phyloP scores from a whole-genome alignment of 352 stramenopile species.

The Globisporangium nagaii region DNA sequence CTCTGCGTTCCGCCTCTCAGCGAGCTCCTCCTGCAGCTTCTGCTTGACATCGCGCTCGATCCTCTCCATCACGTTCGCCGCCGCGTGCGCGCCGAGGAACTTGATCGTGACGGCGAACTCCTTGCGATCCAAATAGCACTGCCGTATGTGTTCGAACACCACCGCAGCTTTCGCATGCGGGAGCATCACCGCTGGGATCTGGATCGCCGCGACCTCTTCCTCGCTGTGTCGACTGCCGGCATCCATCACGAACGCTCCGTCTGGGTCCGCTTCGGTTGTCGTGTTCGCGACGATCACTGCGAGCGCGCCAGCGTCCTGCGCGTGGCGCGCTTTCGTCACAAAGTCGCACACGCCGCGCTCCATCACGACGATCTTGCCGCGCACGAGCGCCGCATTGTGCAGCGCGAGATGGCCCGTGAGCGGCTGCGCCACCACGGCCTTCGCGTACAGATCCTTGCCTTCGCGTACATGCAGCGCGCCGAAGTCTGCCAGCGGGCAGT shows the following conservation, averaged over 20 bases:
- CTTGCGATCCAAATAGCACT: conserved; percentile 34
- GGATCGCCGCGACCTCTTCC: conserved; percentile 14
- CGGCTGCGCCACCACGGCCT: conserved; percentile 51
- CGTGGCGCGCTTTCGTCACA: conserved; percentile 65
- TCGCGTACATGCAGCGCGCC: conserved; percentile 31
- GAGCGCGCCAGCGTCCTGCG: conserved; percentile 58
- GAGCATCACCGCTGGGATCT: conserved; percentile 63
- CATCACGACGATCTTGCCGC: conserved; percentile 57
- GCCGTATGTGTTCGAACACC: conserved; percentile 51
- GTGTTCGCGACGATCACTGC: conserved; percentile 66
- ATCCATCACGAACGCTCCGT: conserved; percentile 70
- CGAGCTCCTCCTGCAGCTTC: conserved; percentile 15
- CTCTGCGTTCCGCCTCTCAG: conserved; percentile 22
- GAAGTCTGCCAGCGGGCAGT: conserved; percentile 70
- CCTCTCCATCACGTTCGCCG: conserved; percentile 42
- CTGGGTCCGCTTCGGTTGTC: conserved; percentile 12
- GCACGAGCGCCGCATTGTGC: conserved; percentile 36
- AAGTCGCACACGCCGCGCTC: conserved; percentile 74
- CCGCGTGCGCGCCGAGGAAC: conserved; percentile 50
- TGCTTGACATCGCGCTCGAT: conserved; percentile 27
- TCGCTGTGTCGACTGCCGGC: conserved; percentile 25
- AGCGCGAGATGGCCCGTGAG: conserved; percentile 44
- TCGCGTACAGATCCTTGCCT: conserved; percentile 43
- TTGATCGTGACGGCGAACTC: conserved; percentile 43
- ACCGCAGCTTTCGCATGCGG: conserved; percentile 28